Conservation (phyloP, 306 rosid genomes). For the Casuarina glauca region DNA sequence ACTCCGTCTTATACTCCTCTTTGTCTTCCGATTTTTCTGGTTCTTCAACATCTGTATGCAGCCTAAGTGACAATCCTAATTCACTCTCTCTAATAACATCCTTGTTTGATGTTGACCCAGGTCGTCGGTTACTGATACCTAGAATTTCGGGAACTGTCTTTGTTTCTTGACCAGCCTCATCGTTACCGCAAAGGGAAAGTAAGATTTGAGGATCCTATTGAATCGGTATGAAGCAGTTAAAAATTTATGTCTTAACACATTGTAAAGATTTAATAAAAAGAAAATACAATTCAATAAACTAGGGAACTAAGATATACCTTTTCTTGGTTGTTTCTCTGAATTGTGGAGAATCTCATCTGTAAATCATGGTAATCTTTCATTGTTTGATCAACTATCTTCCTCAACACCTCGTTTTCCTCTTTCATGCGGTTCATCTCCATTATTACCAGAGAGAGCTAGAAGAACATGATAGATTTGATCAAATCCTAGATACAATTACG, state of each 20-base stretch:
- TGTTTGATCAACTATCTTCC: conserved; percentile 74
- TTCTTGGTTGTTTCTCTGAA: conserved; percentile 53
- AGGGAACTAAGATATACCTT: conserved; percentile 40
- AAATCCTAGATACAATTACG: neutral
- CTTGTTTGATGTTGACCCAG: conserved; percentile 28
- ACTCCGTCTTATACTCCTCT: conserved; percentile 24
- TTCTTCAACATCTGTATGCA: conserved; percentile 40
- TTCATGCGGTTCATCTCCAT: conserved; percentile 83
- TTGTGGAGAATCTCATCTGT: conserved; percentile 56
- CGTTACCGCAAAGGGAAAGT: conserved; percentile 49
- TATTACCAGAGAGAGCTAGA: conserved; percentile 54
- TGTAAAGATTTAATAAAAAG: neutral
- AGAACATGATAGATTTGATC: neutral
- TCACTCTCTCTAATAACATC: conserved; percentile 33
- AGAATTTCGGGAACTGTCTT: conserved; percentile 29
- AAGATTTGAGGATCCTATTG: conserved; percentile 52
- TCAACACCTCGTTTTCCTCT: conserved; percentile 77
- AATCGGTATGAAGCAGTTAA: neutral
- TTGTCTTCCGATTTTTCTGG: conserved; percentile 25
- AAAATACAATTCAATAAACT: neutral
- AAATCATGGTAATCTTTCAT: conserved; percentile 81
- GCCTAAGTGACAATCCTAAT: conserved; percentile 73
- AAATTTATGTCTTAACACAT: neutral
- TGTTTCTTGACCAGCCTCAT: conserved; percentile 29
- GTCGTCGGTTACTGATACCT: conserved; percentile 26